Evolutionary conservation across 345 rosid genomes (phyloP), one percentile per base, ranked within the genome.

Genomic region (Viola odorata): DNA sequence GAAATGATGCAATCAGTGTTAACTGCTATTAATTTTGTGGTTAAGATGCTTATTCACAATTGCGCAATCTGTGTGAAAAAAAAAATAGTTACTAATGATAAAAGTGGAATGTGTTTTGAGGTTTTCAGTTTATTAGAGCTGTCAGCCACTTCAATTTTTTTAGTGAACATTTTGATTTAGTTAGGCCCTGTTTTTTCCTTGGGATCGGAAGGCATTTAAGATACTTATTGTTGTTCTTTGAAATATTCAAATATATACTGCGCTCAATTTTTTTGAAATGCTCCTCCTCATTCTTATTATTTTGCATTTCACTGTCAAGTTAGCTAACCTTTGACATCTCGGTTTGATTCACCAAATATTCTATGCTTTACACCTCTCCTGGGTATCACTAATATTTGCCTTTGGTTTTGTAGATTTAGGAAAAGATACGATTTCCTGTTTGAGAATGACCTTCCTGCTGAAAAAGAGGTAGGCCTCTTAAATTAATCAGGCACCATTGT

Each of bases 381-480:
- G 58, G 12, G 12, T 12, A 47, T 52, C n/a, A 59, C 4, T 39
- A 45, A 48, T 6, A 11, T 36, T 49, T 32, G 16, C 50, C 23
- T 53, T 69, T 53, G 50, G 11, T 61, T 53, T 70, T 69, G 50
- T 53, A 86, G 96, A 76, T 87, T 85, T 68, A 85, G 83, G 76
- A 89, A 89, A 70, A 81, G 94, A 73, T 92, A 77, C 61, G 59
- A 73, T 70, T 91, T 91, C 64, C 81, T 91, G 12, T 84, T 66
- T 41, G 81, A 87, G 74, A 77, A 80, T 4, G 79, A 81, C 36
- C 84, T 92, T 69, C 94, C 88, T 44, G 69, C 75, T 42, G 89
- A 86, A 70, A 84, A 60, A 80, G 81, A 80, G 84, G 86, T 84
- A 73, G 32, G 39, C 14, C 55, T 44, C 50, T 40, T 11, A 15